Evolutionary conservation across 768 basidiomycete genomes (phyloP), one percentile per base, ranked within the genome.

Genomic region (Suillus ampliporus): DNA sequence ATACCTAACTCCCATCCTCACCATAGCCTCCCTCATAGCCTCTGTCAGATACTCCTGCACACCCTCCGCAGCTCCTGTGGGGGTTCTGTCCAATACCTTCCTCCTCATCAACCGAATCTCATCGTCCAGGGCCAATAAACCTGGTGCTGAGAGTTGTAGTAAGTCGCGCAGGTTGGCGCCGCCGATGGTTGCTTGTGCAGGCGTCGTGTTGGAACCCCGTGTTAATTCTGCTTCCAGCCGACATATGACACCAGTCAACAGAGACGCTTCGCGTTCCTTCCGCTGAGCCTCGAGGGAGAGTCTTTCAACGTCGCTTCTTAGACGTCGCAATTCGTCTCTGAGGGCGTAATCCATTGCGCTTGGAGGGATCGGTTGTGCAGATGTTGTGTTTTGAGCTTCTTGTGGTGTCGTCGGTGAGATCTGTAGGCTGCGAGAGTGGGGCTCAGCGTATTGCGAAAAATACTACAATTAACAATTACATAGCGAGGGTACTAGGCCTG

Each of bases 101-200:
- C 50, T 34, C 31, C 50, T 51, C 50, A 51, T 51, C 31, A 51
- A 34, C 50, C 50, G 50, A 51, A 51, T 51, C 5, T 51, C 50
- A 1, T 51, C 19, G n/a, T 51, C 50, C 9, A 51, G 31, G 19
- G 19, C 31, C 19, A 34, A 51, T 4, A 51, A 13, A n/a, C n/a
- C 50, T 1, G 31, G 3, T 19, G 19, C 28, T 34, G 50, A 51
- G 11, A 51, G 50, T 13, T 51, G 50, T 19, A 51, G 50, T 7
- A 51, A 31, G 17, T 51, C 50, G 11, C 50, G 50, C 50, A 51
- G n/a, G 50, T n/a, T 34, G 11, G 31, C 50, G 6, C 50, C 50
- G 6, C 50, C 50, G 19, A 51, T 34, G 19, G 31, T 34, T 34
- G 50, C 50, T 51, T 31, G 31, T 34, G 19, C 19, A 3, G 50